Evolutionary conservation across 768 basidiomycete genomes (phyloP), one percentile per base, ranked within the genome.

Genomic region (Suillus decipiens): DNA sequence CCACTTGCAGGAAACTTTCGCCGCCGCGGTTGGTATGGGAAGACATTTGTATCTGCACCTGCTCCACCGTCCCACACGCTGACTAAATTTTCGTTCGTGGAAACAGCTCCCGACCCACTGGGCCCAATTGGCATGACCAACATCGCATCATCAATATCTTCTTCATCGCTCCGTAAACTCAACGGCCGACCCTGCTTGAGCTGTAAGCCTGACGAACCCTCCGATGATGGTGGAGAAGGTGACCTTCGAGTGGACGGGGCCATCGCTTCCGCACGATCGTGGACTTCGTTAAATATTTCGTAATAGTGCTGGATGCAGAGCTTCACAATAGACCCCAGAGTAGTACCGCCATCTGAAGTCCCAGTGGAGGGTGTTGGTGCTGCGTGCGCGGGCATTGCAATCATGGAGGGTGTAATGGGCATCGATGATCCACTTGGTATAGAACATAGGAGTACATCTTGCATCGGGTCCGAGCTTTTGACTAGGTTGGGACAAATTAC

Each of bases 251-350:
- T 61, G 3, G 58, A 42, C 15, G 75, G 77, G 1, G 77, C 76
- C 15, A 84, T 65, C 3, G 86, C 86, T 67, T 93, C 91, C 63
- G 81, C 82, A 17, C 86, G 83, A 75, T 93, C 93, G 62, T 73
- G 76, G n/a, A 89, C 75, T 67, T 94, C 93, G 71, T 93, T 92
- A 68, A 95, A 95, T 36, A 94, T 79, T 71, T 95, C 93, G 72
- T 89, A 93, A 72, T 94, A 95, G 48, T 85, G 85, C 68, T 89
- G 83, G 58, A 94, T 93, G 73, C 90, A 94, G 48, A 92, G 76
- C 70, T 87, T 87, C 73, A 93, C 79, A 47, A 94, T 78, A 64
- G 80, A 78, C 3, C 91, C 92, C 0, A 95, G 78, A 0, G 91
- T 92, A 10, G 86, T 86, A 66, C 77, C 78, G 39, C 82, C 83